Evolutionary conservation across 495 filamentous ascomycete species (phyloP), one percentile per base, ranked within the genome.

Genomic region (Xylaria palmicola): DNA sequence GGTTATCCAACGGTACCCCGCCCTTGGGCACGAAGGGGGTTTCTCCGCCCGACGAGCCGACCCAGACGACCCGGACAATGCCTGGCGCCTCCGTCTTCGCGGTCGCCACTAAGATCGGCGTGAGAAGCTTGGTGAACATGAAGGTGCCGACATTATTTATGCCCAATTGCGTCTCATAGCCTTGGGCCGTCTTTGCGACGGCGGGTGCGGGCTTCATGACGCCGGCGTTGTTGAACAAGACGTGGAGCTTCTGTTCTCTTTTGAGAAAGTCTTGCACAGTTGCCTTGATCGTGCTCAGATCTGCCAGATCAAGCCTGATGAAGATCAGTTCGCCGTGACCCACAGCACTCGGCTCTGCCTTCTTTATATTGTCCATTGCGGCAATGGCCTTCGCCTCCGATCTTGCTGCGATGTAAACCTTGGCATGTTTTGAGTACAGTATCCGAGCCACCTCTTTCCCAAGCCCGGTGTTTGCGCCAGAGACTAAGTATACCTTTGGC

Each of bases 371-470:
- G 61, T 34, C 39, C 17, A 65, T 64, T 4, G 60, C 68, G 15
- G 22, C 37, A 26, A 52, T 52, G 26, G 70, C 64, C 65, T 75
- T 79, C 4, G 55, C 54, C 39, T 64, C 65, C 6, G 73, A 74
- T 45, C 82, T 77, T 19, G 72, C 71, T n/a, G 77, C 79, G 27
- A 83, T 67, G 64, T 83, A 83, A 43, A 83, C 74, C n/a, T 69
- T 83, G 29, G 70, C 79, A 36, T 73, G 68, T 30, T 69, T 68
- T 24, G 62, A 32, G 56, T 75, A 80, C 29, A 80, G 74, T 20
- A 78, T 74, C 30, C 60, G 66, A 34, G 72, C 67, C 6, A 83
- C 67, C 62, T 82, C 76, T 53, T 72, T 68, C 34, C 82, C 81
- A 41, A 80, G 40, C 17, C 79, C 78, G 26, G 72, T 61, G 29